A percentile compares a stretch with the other conserved stretches of the same genome.
These are phyloP conservation scores for Serendipita sp. DNA, from an alignment of 768 basidiomycete species.

Conservation along the genomic window DNA sequence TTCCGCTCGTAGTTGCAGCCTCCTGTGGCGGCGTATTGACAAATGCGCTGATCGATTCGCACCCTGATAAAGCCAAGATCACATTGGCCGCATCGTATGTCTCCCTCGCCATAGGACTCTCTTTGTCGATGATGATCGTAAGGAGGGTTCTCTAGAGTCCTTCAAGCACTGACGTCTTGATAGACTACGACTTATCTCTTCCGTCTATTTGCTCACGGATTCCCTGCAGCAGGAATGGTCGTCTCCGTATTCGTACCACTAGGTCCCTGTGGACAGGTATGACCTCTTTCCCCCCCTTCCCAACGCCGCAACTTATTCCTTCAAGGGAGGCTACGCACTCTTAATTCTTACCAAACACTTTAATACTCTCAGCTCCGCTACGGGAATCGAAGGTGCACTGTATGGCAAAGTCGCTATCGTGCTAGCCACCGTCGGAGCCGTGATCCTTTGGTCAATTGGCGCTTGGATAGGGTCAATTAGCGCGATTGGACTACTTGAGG, in stretches of 20 bases:
- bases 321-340: slow-evolving; percentile 34
- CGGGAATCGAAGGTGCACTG: slow-evolving; percentile 15
- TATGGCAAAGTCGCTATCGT: slow-evolving; percentile 28
- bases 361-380: slow-evolving; percentile 16
- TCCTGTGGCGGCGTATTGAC: slow-evolving; percentile 51
- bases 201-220: neutral
- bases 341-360: slow-evolving; percentile 40
- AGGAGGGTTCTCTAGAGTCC: slow-evolving; percentile 11
- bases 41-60: slow-evolving; percentile 29
- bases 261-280: slow-evolving; percentile 48
- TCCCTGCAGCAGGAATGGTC: neutral
- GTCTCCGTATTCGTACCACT: slow-evolving; percentile 49
- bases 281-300: neutral
- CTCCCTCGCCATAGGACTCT: slow-evolving; percentile 37
- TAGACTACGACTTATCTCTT: neutral
- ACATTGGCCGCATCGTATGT: slow-evolving; percentile 34
- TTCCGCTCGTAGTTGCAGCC: slow-evolving; percentile 52
- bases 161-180: neutral
- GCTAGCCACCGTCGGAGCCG: slow-evolving; percentile 26
- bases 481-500: slow-evolving; percentile 32
- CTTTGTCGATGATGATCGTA: slow-evolving; percentile 51
- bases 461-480: slow-evolving; percentile 49
- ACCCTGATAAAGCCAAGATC: slow-evolving; percentile 34
- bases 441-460: slow-evolving; percentile 46
- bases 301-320: neutral